A percentile compares a stretch with the other conserved stretches of the same genome.
These are phyloP conservation scores for Nitzschia inconspicua DNA, from an alignment of 108 stramenopile species.

Conservation along the genomic window DNA sequence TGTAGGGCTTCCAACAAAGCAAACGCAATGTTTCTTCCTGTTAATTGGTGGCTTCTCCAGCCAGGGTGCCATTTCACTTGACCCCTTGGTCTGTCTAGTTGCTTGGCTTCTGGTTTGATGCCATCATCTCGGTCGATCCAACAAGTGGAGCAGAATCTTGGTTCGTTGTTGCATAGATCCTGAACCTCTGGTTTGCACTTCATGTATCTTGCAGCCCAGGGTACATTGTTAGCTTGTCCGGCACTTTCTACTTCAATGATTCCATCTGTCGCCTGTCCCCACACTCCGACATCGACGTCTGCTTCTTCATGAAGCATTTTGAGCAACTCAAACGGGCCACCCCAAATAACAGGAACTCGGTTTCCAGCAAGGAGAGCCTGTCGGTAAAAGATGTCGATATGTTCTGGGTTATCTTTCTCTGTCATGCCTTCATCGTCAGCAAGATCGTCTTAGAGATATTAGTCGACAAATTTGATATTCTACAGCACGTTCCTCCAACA, in stretches of 20 bases:
- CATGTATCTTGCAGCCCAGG: slow-evolving; percentile 65
- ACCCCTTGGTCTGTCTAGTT: slow-evolving; percentile 12
- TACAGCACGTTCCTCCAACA: background rate
- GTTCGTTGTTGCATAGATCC: slow-evolving; percentile 40
- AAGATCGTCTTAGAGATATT: background rate
- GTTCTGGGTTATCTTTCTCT: slow-evolving; percentile 3
- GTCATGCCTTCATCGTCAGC: slow-evolving; percentile 26
- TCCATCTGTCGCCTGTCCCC: slow-evolving; percentile 48
- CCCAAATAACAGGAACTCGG: slow-evolving; percentile 66
- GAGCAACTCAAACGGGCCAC: slow-evolving; percentile 52
- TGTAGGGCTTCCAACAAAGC: slow-evolving; percentile 52
- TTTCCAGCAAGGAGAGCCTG: slow-evolving; percentile 61
- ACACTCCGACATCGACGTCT: slow-evolving; percentile 73
- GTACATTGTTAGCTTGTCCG: slow-evolving; percentile 48
- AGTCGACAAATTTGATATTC: background rate
- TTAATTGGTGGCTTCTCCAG: slow-evolving; percentile 75
- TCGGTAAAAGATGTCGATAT: slow-evolving; percentile 60
- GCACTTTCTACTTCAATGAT: slow-evolving; percentile 45
- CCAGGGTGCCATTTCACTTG: slow-evolving; percentile 67
- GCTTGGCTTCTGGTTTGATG: slow-evolving; percentile 30
- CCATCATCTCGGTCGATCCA: slow-evolving; percentile 64
- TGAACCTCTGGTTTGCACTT: slow-evolving; percentile 45
- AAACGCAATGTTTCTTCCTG: slow-evolving; percentile 59
- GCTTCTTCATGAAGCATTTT: slow-evolving; percentile 60
- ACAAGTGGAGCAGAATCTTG: slow-evolving; percentile 55